Base-by-base conservation (phyloP, 176 grass and related monocot species). In the Areca catechu region DNA sequence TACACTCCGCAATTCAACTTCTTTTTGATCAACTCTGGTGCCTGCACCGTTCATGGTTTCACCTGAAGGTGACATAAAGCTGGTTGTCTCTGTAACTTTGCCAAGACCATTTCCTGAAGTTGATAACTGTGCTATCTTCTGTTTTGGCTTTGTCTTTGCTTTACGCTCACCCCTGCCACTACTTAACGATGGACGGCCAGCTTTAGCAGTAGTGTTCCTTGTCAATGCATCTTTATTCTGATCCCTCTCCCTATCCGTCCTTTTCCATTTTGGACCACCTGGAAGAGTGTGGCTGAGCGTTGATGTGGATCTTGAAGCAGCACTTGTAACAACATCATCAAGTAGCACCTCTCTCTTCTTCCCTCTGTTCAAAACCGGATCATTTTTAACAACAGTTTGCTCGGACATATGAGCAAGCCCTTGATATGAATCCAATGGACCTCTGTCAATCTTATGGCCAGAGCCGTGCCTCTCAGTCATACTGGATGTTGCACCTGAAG, bases 231-330 rank as follows among this genome's bases (percentile, higher is more conserved):
- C 89, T 69, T 80, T 89, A 54, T 4, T 80, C 65, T 85, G 85
- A 28, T 75, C 83, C 74, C 69, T 69, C 49, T 87, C 84, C 60
- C 57, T 82, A 1, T 89, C 79, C 50, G 68, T 60, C 63, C 71
- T 95, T 75, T 95, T 95, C 76, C 79, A 95, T 69, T 80, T 95
- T 69, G 76, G 54, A 34, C 82, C 79, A 70, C 68, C 76, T 83
- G 72, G 14, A 24, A 73, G 20, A 21, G n/a, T 14, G 61, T 65
- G 54, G 43, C 9, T 47, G 63, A 28, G 56, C 20, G 57, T 73
- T 24, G 37, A 61, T 19, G 58, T 74, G 49, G 65, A 61, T 53
- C 24, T 22, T 23, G 30, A 61, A 62, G 29, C 65, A 70, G 48
- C 16, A 72, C 52, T 64, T 18, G 37, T 67, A 58, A 50, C 23